Conservation (phyloP, 768 basidiomycete genomes). For the Saitozyma sp. region DNA sequence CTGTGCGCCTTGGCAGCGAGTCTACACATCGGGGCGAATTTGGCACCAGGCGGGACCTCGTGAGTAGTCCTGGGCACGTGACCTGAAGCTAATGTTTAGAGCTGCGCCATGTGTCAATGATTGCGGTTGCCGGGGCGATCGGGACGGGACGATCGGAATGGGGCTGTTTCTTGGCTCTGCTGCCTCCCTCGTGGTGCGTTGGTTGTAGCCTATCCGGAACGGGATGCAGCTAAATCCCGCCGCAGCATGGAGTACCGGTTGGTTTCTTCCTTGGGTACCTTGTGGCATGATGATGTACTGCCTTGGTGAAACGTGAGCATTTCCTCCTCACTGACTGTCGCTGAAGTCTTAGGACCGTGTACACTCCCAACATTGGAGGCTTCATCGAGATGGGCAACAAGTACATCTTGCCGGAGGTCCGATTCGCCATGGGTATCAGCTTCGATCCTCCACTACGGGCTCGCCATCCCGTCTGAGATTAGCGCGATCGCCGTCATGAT, state of each 20-base stretch:
- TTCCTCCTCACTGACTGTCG: neutral
- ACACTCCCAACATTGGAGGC: slow-evolving; percentile 10
- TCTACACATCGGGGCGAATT: slow-evolving; percentile 4
- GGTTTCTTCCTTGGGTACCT: slow-evolving; percentile 22
- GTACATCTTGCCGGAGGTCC: slow-evolving; percentile 9
- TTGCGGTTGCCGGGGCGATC: slow-evolving; percentile 3
- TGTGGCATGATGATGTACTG: slow-evolving; percentile 4
- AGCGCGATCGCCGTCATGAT: slow-evolving; percentile 18
- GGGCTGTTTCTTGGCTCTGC: slow-evolving; percentile 33
- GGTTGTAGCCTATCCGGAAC: neutral
- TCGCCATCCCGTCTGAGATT: slow-evolving; percentile 15
- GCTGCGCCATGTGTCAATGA: slow-evolving; percentile 2
- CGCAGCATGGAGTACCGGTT: slow-evolving; percentile 23
- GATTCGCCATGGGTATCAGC: slow-evolving; percentile 19
- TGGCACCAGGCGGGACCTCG: slow-evolving; percentile 4
- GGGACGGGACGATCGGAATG: slow-evolving; percentile 22
- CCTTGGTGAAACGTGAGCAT: slow-evolving; percentile 22
- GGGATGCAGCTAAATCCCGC: neutral
- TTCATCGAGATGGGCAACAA: slow-evolving; percentile 12
- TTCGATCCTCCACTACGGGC: slow-evolving; percentile 14
- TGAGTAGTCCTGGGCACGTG: neutral
- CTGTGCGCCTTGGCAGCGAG: too few species aligned
- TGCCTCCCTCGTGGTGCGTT: slow-evolving; percentile 15
- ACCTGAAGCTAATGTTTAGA: neutral
- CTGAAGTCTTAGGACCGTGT: slow-evolving; percentile 1